Base-by-base conservation (phyloP, 2,329 filamentous ascomycete genomes). In the Phialophora chinensis region DNA sequence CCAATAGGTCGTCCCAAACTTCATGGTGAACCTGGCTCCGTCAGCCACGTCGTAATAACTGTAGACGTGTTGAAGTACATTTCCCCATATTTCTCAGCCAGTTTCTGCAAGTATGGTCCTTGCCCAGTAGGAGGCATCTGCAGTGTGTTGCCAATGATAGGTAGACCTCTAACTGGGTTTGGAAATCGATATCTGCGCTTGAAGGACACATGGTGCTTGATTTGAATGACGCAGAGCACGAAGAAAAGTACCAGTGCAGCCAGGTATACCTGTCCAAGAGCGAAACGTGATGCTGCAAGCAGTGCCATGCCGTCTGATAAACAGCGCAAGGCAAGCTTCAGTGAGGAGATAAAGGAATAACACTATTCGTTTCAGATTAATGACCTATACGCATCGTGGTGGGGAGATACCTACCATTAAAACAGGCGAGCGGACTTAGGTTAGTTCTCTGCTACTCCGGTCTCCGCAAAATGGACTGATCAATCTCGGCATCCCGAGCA, bases 61-160 rank as follows among this genome's bases (percentile, higher is more conserved):
- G 8, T 20, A 20, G 29, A 7, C 25, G 59, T 27, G 17, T 53
- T 17, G 29, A 52, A n/a, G 44, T 61, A 29, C 44, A 61, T 61
- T 11, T 61, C 59, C 17, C 59, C 59, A 47, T 61, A 61, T 53
- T 61, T 52, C 42, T 53, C 11, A 7, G 44, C 59, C 47, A 38
- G 52, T 25, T 47, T 49, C 11, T 47, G 33, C 57, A 60, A 7
- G 25, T 49, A 23, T 25, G 33, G 23, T 3, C 57, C 60, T 33
- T 31, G 57, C 4, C 12, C 35, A 49, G 7, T 10, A 14, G 27
- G 2, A 1, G 57, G 57, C 12, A 60, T 31, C 35, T 60, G 33
- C 4, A 60, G 38, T 1, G 35, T 49, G 57, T 60, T 60, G 25
- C 57, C 35, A 49, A 60, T 60, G 35, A 60, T 23, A 14, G 57